These are phyloP conservation scores for Scortechinia acanthostroma DNA, from an alignment of 2,329 filamentous ascomycete species.

Conservation along the genomic window DNA sequence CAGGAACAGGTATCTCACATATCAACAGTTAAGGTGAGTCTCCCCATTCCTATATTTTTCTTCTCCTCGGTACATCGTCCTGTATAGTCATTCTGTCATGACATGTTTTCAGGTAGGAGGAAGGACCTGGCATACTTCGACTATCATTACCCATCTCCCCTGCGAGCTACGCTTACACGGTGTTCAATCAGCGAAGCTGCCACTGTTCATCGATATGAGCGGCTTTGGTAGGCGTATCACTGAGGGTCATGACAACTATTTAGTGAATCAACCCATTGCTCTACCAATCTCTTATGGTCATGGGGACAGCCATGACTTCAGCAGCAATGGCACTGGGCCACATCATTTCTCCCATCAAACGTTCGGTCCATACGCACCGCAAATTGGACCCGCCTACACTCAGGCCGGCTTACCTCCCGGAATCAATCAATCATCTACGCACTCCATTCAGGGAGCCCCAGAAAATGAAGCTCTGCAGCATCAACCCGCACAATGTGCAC, in stretches of 20 bases:
- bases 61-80: too few species aligned
- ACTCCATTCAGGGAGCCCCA: background rate
- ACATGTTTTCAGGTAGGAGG: too few species aligned
- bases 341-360: background rate
- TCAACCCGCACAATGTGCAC: slow-evolving; percentile 16
- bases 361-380: background rate
- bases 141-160: too few species aligned
- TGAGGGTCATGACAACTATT: slow-evolving; percentile 21
- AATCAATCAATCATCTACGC: background rate
- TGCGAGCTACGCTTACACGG: too few species aligned
- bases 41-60: too few species aligned
- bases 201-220: slow-evolving; percentile 23
- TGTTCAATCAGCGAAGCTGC: too few species aligned
- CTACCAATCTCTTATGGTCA: slow-evolving; percentile 18
- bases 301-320: slow-evolving; percentile 4
- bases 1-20: too few species aligned
- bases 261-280: slow-evolving; percentile 20
- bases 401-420: background rate
- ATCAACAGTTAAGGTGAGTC: too few species aligned
- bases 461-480: background rate
- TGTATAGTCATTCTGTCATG: too few species aligned
- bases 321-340: background rate
- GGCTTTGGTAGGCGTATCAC: slow-evolving; percentile 24
- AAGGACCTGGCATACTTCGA: too few species aligned
- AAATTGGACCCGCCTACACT: background rate